A percentile compares a stretch with the other conserved stretches of the same genome.
Conservation (phyloP, 108 stramenopile genomes). For the Aurantiochytrium sp. region DNA sequence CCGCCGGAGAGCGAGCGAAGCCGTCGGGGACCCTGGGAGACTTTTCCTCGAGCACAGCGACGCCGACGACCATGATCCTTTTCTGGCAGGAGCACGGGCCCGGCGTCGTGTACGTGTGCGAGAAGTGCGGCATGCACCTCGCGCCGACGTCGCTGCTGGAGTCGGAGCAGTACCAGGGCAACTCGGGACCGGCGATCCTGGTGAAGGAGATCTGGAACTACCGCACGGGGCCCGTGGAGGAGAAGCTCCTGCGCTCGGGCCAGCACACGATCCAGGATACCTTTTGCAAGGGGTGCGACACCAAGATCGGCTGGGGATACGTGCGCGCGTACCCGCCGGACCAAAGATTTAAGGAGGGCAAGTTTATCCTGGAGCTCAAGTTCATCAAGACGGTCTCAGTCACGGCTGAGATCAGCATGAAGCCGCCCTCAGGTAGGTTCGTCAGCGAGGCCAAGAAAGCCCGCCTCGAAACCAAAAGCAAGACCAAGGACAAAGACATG, state of each 20-base stretch:
- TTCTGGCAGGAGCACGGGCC: background rate
- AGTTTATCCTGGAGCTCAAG: background rate
- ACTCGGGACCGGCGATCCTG: background rate
- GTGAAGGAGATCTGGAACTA: background rate
- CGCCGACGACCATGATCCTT: background rate
- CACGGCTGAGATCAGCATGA: background rate
- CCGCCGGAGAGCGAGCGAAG: no score
- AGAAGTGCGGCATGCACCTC: background rate
- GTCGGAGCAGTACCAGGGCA: background rate
- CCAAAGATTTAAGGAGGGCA: background rate
- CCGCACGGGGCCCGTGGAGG: background rate
- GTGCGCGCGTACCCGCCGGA: background rate
- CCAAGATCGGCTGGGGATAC: background rate
- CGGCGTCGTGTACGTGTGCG: background rate
- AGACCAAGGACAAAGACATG: no score
- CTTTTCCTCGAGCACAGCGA: background rate
- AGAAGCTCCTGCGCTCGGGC: background rate
- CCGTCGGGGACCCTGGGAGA: no score
- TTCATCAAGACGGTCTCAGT: background rate
- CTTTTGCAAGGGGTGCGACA: background rate
- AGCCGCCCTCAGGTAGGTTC: background rate
- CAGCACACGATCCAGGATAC: conserved; percentile 3
- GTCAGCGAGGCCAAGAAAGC: background rate
- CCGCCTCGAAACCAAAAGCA: no score
- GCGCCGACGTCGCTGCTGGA: background rate